Conservation (phyloP, 2,329 filamentous ascomycete genomes). For the Macrophomina tecta region DNA sequence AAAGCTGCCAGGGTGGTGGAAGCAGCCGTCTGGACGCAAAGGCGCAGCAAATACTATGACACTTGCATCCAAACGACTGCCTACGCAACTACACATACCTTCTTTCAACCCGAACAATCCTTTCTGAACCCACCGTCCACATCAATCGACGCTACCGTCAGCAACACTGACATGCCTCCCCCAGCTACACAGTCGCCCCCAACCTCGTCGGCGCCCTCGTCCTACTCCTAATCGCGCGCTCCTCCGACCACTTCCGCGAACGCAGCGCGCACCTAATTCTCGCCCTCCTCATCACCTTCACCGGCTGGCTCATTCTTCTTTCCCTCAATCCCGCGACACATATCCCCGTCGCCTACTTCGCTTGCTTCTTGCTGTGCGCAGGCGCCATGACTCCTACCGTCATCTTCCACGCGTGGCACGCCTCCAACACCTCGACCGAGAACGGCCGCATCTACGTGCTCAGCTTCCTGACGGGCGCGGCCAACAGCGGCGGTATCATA, state of each 20-base stretch:
- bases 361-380: conserved; percentile 23
- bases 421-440: conserved; percentile 19
- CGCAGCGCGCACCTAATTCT: conserved; percentile 19
- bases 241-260: conserved; percentile 24
- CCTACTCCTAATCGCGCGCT: conserved; percentile 15
- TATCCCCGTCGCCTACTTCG: conserved; percentile 12
- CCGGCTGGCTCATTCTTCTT: conserved; percentile 23
- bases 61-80: too few relatives aligned
- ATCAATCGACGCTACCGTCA: too few relatives aligned
- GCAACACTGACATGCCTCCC: too few relatives aligned
- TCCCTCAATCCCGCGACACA: conserved; percentile 11
- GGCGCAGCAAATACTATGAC: too few relatives aligned
- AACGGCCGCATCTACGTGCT: conserved; percentile 25
- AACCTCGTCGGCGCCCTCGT: conserved; percentile 27
- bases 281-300: conserved; percentile 20
- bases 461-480: conserved; percentile 24
- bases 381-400: conserved; percentile 26
- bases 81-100: too few relatives aligned
- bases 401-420: conserved; percentile 28
- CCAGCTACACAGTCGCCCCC: conserved; percentile 18
- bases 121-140: too few relatives aligned
- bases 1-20: too few relatives aligned
- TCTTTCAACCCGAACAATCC: too few relatives aligned
- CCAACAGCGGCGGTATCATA: conserved; percentile 18
- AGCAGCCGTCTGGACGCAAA: too few relatives aligned